Evolutionary conservation across 371 early-diverging fungal species (phyloP), one percentile per base, ranked within the genome.

Genomic region (Mortierella sp.): DNA sequence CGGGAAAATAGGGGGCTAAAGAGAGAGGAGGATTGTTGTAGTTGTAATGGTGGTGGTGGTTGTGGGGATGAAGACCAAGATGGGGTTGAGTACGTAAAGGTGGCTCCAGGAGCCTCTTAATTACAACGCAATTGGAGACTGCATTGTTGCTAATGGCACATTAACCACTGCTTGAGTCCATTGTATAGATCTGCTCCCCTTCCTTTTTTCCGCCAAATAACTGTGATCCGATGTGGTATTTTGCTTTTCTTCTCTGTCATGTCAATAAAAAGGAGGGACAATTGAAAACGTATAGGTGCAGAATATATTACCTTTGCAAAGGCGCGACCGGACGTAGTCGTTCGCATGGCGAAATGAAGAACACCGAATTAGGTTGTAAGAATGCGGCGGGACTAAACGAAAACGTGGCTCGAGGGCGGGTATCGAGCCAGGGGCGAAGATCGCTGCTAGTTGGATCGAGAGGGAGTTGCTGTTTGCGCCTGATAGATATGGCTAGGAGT

Each of bases 311-410:
- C 86, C 86, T 82, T 86, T 7, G 80, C 77, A 74, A 86, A 86
- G 55, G 86, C 79, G 37, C 86, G 79, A 66, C 86, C 86, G 2
- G 86, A 86, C 26, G 79, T 85, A 24, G 86, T 86, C 13, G 86
- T 86, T 61, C 74, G 81, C 86, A 86, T 86, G 76, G 67, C 65
- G 66, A n/a, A n/a, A 6, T 37, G 31, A 10, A 26, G 40, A 31
- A 29, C 41, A 24, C 29, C 40, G 24, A 50, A 34, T 2, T n/a
- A 29, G 63, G 39, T 11, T 16, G 7, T 7, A 22, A 44, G 26
- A n/a, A 58, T 16, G 44, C 29, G 71, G 14, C 2, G 43, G 19
- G 44, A 14, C 7, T 41, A 26, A 24, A 47, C 19, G 22, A 22
- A 40, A 69, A 7, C 7, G 34, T 14, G 14, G 2, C 19, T 22